These are phyloP conservation scores for Cardamine chenopodiifolia DNA, from an alignment of 345 rosid species.

Conservation along the genomic window DNA sequence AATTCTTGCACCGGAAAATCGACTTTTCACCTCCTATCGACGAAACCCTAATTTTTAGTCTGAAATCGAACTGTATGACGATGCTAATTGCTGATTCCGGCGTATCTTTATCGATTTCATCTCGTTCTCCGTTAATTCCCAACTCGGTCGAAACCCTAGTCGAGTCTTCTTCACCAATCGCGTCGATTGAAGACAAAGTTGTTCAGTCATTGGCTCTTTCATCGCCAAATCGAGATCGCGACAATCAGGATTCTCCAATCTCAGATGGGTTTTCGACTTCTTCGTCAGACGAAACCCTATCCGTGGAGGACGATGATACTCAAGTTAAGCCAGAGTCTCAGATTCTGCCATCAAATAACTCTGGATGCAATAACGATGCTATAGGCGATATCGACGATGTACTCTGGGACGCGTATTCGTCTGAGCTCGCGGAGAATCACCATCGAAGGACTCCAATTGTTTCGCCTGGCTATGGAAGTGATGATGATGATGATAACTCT, in stretches of 20 bases:
- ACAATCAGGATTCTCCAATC: not conserved
- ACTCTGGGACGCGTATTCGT: not conserved
- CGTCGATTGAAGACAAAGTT: slow-evolving; percentile 13
- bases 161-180: not conserved
- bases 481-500: slow-evolving; percentile 18
- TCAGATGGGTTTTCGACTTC: not conserved
- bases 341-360: not conserved
- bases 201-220: slow-evolving; percentile 31
- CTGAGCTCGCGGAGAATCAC: not conserved
- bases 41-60: slow-evolving; percentile 29
- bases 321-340: not conserved
- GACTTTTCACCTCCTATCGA: not conserved
- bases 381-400: not conserved
- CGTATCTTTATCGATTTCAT: not conserved
- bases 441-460: not conserved
- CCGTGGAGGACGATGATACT: not conserved
- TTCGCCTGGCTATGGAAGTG: slow-evolving; percentile 9
- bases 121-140: slow-evolving; percentile 17
- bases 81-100: slow-evolving; percentile 13
- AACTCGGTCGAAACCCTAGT: slow-evolving; percentile 32
- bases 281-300: slow-evolving; percentile 11
- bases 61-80: not conserved
- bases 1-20: not conserved
- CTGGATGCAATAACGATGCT: not conserved
- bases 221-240: slow-evolving; percentile 10